Conservation (phyloP, 345 rosid genomes). For the Barbarea vulgaris region DNA sequence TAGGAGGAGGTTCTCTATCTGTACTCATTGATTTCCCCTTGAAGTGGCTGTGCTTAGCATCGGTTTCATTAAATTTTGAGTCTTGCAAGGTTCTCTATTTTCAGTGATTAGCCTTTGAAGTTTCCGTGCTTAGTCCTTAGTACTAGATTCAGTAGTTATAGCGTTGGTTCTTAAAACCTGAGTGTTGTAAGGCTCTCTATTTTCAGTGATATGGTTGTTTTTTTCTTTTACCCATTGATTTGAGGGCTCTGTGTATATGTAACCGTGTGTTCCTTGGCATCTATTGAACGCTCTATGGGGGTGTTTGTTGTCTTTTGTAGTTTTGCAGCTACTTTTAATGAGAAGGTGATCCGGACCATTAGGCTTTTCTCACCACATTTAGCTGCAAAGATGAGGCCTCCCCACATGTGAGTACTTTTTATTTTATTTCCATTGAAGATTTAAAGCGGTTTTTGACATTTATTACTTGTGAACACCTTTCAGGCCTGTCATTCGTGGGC, state of each 20-base stretch:
- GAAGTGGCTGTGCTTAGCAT: neutral
- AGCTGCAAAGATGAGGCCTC: conserved; percentile 98
- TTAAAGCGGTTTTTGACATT: neutral
- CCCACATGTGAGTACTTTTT: conserved; percentile 63
- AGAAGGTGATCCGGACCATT: conserved; percentile 78
- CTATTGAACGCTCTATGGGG: neutral
- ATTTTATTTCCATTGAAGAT: neutral
- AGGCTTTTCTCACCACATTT: conserved; percentile 93
- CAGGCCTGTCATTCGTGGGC: conserved; percentile 47
- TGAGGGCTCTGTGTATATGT: neutral
- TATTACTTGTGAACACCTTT: conserved; percentile 6
- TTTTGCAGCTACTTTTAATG: conserved; percentile 89
- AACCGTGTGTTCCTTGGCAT: neutral
- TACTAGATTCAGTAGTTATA: neutral
- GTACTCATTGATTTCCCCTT: neutral
- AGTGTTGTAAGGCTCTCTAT: neutral
- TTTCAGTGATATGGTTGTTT: neutral
- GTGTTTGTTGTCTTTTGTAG: conserved; percentile 44
- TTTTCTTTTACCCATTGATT: neutral
- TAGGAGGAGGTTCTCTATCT: neutral
- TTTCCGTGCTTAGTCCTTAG: neutral
- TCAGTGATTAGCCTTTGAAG: neutral
- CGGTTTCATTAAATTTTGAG: neutral
- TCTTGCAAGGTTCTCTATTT: neutral
- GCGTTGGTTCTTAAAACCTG: neutral